Percentiles rank a stretch among this genome's conserved stretches.
phyloP scores from a whole-genome alignment of 1,139 yeast species.

The Wickerhamiella infanticola region DNA sequence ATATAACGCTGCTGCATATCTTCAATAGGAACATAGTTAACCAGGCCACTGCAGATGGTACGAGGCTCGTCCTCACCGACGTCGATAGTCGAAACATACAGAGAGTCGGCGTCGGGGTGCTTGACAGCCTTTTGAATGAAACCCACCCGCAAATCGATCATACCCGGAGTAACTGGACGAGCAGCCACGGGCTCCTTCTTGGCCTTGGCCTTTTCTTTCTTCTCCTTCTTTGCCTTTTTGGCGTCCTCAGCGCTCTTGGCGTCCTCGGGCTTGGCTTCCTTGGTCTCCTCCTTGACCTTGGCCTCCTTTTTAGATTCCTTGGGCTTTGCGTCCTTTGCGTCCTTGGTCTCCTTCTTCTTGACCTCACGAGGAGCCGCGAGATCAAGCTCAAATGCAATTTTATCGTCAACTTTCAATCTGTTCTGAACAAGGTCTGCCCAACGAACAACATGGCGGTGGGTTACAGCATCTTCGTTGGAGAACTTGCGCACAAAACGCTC shows the following conservation, averaged over 20 bases:
- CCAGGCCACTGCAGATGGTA: slow-evolving; percentile 94
- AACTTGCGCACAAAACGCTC: slow-evolving; percentile 45
- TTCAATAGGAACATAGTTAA: slow-evolving; percentile 59
- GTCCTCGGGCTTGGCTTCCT: slow-evolving; percentile 14
- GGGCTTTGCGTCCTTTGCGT: slow-evolving; percentile 20
- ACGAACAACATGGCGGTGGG: slow-evolving; percentile 68
- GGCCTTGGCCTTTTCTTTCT: slow-evolving; percentile 29
- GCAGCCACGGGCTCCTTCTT: slow-evolving; percentile 37
- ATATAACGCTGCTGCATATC: slow-evolving; percentile 73
- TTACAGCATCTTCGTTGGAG: slow-evolving; percentile 39
- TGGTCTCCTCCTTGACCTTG: slow-evolving; percentile 11
- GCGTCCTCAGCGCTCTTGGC: slow-evolving; percentile 21
- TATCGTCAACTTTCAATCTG: slow-evolving; percentile 36
- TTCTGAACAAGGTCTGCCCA: slow-evolving; percentile 84
- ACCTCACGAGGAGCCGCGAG: slow-evolving; percentile 55
- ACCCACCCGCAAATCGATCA: slow-evolving; percentile 89
- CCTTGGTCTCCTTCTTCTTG: slow-evolving; percentile 38
- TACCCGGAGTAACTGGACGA: slow-evolving; percentile 56
- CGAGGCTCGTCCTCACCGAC: slow-evolving; percentile 97
- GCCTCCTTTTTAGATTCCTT: slow-evolving; percentile 18
- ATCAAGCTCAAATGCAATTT: slow-evolving; percentile 40
- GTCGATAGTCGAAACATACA: slow-evolving; percentile 90
- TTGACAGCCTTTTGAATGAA: slow-evolving; percentile 90
- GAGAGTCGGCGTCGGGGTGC: slow-evolving; percentile 95
- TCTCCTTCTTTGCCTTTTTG: slow-evolving; percentile 63